These are phyloP conservation scores for Fusarium duplospermum DNA, from an alignment of 2,329 filamentous ascomycete genomes.

Conservation along the genomic window DNA sequence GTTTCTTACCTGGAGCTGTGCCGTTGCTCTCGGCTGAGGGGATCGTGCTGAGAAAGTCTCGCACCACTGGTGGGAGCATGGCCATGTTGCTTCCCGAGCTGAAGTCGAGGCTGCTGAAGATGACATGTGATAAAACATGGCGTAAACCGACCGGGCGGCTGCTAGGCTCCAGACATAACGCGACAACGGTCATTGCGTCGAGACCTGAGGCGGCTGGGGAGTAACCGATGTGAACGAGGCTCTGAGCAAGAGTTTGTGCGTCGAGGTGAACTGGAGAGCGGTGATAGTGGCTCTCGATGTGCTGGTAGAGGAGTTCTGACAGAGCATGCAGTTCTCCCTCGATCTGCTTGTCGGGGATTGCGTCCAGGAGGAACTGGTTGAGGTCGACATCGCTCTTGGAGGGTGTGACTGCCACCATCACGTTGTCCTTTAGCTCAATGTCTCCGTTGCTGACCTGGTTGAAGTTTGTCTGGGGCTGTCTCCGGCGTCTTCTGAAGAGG, in stretches of 20 bases:
- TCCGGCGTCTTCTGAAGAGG: constrained; percentile 37
- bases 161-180: constrained; percentile 47
- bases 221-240: constrained; percentile 45
- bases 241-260: constrained; percentile 32
- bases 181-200: constrained; percentile 35
- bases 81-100: constrained; percentile 45
- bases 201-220: constrained; percentile 18
- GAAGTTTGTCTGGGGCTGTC: not conserved
- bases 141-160: constrained; percentile 50
- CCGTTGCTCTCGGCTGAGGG: constrained; percentile 44
- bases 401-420: constrained; percentile 18
- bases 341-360: constrained; percentile 52
- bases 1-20: constrained; percentile 45
- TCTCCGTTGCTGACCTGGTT: not conserved
- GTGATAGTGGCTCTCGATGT: constrained; percentile 56
- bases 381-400: constrained; percentile 40
- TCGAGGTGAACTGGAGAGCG: constrained; percentile 34
- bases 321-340: constrained; percentile 48
- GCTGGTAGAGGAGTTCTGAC: constrained; percentile 51
- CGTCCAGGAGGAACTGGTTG: constrained; percentile 51
- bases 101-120: constrained; percentile 51
- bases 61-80: constrained; percentile 51
- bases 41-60: constrained; percentile 46
- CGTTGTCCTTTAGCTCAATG: constrained; percentile 6
- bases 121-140: constrained; percentile 52